Conservation (phyloP, 164 flowering plant species). For the Chimonanthus praecox region DNA sequence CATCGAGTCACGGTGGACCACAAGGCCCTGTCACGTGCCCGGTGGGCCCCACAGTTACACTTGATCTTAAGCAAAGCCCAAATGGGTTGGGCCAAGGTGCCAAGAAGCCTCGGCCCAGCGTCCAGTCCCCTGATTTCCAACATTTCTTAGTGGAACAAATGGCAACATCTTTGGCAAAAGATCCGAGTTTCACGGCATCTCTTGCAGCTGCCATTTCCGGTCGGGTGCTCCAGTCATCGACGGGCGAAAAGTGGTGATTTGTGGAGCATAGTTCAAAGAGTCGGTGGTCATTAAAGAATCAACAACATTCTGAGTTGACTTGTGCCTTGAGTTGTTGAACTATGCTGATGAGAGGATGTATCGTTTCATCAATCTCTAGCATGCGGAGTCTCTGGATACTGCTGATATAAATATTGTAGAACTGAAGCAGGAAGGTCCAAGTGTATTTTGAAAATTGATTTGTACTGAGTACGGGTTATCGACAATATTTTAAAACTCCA, state of each 20-base stretch:
- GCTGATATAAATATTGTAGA: no score
- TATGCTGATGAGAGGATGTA: no score
- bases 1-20: conserved; percentile 2
- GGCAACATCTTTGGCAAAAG: conserved; percentile 30
- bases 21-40: background rate
- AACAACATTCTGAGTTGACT: no score
- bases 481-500: no score
- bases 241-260: conserved; percentile 5
- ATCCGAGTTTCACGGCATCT: conserved; percentile 36
- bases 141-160: conserved; percentile 31
- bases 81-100: background rate
- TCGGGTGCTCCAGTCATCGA: conserved; percentile 9
- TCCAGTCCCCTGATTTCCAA: conserved; percentile 23
- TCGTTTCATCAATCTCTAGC: no score
- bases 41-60: background rate
- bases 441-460: no score
- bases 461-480: no score
- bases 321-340: no score
- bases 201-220: conserved; percentile 42
- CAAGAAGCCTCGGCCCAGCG: background rate
- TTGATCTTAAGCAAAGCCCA: background rate
- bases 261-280: no score
- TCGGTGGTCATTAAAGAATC: no score
- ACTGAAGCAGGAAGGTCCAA: no score
- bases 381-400: no score